Conservation (phyloP, 805 yeast species). For the Komagataella populi region DNA sequence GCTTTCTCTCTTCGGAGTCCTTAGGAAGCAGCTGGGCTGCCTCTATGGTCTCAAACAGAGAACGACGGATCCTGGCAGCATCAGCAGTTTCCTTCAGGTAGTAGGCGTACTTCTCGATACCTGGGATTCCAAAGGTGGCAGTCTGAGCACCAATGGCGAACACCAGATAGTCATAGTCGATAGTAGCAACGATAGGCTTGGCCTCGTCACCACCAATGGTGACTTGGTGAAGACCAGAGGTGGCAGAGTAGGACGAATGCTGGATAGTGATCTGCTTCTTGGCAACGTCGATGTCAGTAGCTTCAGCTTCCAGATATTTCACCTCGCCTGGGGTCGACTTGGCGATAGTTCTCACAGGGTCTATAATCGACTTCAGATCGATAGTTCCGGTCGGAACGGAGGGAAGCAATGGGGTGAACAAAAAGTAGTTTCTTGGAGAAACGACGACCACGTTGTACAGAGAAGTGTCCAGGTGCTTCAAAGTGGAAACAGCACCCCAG, state of each 20-base stretch:
- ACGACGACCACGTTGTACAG: conserved; percentile 81
- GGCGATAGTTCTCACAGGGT: conserved; percentile 81
- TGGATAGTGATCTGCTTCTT: conserved; percentile 51
- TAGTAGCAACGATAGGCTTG: conserved; percentile 28
- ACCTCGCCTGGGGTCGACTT: conserved; percentile 68
- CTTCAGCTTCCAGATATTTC: conserved; percentile 80
- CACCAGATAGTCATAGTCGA: conserved; percentile 71
- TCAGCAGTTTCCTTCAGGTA: conserved; percentile 86
- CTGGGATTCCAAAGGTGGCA: conserved; percentile 89
- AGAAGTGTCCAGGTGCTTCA: conserved; percentile 76
- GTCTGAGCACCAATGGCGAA: conserved; percentile 94
- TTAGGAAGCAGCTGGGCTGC: conserved; percentile 72
- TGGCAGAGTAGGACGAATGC: conserved; percentile 26
- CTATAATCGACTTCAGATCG: conserved; percentile 82
- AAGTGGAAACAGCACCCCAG: conserved; percentile 85
- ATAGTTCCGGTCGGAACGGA: conserved; percentile 92
- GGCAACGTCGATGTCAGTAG: conserved; percentile 66
- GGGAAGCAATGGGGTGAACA: conserved; percentile 92
- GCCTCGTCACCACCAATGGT: conserved; percentile 10
- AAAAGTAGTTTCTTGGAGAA: conserved; percentile 89
- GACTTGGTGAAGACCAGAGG: neutral
- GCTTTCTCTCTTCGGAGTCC: conserved; percentile 61
- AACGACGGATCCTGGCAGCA: conserved; percentile 70
- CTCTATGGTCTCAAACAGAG: conserved; percentile 79
- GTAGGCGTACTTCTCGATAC: conserved; percentile 79